Evolutionary conservation across 164 flowering plant genomes (phyloP).

Genomic region (Buxus sempervirens): DNA sequence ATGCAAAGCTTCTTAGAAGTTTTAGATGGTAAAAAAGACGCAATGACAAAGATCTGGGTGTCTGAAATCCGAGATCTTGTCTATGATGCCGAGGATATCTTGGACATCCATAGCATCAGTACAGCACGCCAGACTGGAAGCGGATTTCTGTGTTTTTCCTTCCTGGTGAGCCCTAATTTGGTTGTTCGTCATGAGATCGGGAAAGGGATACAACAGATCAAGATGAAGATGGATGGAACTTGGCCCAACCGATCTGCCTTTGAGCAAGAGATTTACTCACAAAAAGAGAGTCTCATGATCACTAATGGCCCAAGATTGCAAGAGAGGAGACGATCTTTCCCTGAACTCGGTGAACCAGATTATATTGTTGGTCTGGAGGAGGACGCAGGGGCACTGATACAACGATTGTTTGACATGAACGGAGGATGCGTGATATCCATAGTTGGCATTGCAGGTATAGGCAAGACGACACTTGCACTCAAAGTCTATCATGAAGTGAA

Average conservation of each 20-base stretch:
- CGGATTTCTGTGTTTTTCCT: neutral
- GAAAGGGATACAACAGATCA: neutral
- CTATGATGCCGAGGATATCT: conserved; percentile 5
- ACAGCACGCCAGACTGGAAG: neutral
- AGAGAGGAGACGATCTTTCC: conserved; percentile 6
- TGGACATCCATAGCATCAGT: neutral
- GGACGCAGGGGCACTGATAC: neutral
- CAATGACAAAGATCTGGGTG: neutral
- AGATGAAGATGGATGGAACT: neutral
- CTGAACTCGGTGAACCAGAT: neutral
- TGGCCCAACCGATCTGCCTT: neutral
- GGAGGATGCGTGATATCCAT: conserved; percentile 4
- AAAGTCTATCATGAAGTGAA: conserved; percentile 7
- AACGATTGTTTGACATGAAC: neutral
- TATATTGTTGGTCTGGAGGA: neutral
- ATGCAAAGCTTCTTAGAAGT: conserved; percentile 10
- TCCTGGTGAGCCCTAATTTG: neutral
- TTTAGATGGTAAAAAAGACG: neutral
- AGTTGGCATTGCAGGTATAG: conserved; percentile 10
- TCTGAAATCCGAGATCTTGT: neutral
- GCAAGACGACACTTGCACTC: conserved; percentile 15
- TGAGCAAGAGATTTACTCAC: neutral
- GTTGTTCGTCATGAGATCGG: neutral
- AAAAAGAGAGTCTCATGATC: neutral
- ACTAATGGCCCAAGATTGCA: neutral